These are phyloP conservation scores for Torulaspora quercuum DNA, from an alignment of 805 yeast species.

Conservation along the genomic window DNA sequence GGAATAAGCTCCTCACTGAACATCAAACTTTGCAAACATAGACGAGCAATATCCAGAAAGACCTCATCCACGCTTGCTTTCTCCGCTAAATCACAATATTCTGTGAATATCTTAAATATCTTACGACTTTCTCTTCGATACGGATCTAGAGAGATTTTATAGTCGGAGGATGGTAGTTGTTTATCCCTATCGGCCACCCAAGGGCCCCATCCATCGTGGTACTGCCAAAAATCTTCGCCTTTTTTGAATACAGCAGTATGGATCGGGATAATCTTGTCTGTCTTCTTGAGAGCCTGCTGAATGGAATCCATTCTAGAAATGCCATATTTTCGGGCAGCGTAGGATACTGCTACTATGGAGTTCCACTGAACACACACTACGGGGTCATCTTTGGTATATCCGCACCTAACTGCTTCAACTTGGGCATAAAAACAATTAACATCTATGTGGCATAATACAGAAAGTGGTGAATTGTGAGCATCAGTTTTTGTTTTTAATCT, in stretches of 20 bases:
- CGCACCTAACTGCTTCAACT: slow-evolving; percentile 76
- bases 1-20: slow-evolving; percentile 17
- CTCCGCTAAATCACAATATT: slow-evolving; percentile 66
- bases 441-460: slow-evolving; percentile 83
- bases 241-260: slow-evolving; percentile 93
- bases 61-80: slow-evolving; percentile 96
- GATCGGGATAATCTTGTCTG: slow-evolving; percentile 71
- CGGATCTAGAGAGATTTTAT: slow-evolving; percentile 88
- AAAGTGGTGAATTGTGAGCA: slow-evolving; percentile 62
- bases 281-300: slow-evolving; percentile 64
- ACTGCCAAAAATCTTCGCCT: slow-evolving; percentile 83
- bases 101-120: slow-evolving; percentile 61
- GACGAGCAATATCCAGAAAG: slow-evolving; percentile 76
- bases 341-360: slow-evolving; percentile 82
- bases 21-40: slow-evolving; percentile 46
- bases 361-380: slow-evolving; percentile 95
- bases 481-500: slow-evolving; percentile 45
- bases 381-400: slow-evolving; percentile 64
- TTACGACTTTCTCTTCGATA: slow-evolving; percentile 84
- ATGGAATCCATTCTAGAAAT: slow-evolving; percentile 73
- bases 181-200: slow-evolving; percentile 43
- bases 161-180: slow-evolving; percentile 55
- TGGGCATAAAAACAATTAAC: slow-evolving; percentile 96
- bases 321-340: slow-evolving; percentile 84
- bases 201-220: slow-evolving; percentile 43